Base-by-base conservation (phyloP, 73 alveolate genomes). In the Symbiodinium natans region DNA sequence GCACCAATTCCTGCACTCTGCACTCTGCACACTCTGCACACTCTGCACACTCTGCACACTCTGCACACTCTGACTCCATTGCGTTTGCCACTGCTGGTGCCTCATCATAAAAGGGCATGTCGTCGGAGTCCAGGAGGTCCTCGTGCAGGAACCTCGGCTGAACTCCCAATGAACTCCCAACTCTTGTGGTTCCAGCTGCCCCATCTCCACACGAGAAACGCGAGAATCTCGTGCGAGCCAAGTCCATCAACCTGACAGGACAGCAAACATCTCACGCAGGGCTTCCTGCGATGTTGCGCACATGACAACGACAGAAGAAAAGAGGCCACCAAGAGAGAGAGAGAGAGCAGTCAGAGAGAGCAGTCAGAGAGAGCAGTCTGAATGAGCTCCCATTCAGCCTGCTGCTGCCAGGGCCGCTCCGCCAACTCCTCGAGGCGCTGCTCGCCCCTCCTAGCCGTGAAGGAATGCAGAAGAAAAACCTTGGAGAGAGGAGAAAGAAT, bases 51-150 rank as follows among this genome's bases (percentile, higher is more conserved):
- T 10, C 19, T 19, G 27, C 10, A 19, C 10, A 52, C 19, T 10
- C 71, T 52, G 71, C 19, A 13, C n/a, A 27, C 82, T 13, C 82
- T 63, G 82, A 0, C 82, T 10, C 33, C 33, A 13, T 36, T 68
- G 82, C 38, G 19, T 15, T 25, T 36, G 25, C 38, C 82, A 25
- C 19, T 1, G 9, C 4, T 5, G 17, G 75, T 29, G 29, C 92
- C 94, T 86, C 94, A 25, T 86, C 94, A 23, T 86, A 86, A 63
- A 86, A 86, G 29, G 94, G 94, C 94, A 86, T 86, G 83, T 86
- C 94, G 21, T 36, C 48, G 1, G 83, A 43, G 59, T 86, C 94
- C 83, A 86, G 25, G 6, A 86, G 94, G 33, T 86, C 94, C 71
- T 86, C 94, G 33, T 86, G 83, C 31, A 86, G 83, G n/a, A 86